A percentile compares a stretch with the other conserved stretches of the same genome.
These are phyloP conservation scores for Macroventuria anomochaeta DNA, from an alignment of 2,329 filamentous ascomycete species.

Conservation along the genomic window DNA sequence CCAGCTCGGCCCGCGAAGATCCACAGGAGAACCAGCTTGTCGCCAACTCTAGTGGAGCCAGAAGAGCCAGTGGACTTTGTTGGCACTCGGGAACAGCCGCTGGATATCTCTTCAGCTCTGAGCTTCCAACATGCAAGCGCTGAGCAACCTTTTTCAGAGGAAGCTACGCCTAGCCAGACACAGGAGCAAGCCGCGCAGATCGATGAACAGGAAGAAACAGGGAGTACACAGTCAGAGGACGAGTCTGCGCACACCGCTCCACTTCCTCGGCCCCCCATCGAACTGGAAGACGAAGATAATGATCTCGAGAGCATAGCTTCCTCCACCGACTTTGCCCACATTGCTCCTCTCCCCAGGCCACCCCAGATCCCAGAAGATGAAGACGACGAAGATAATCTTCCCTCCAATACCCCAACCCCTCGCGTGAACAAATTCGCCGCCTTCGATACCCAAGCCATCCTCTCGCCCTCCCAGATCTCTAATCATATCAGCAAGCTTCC, in stretches of 20 bases:
- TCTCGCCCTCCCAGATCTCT: constrained; percentile 31
- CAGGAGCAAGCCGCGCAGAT: not conserved
- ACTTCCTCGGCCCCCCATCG: not conserved
- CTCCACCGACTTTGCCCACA: constrained; percentile 17
- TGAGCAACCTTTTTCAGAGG: not conserved
- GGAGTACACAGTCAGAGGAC: not conserved
- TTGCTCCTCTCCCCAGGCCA: constrained; percentile 6
- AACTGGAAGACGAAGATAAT: constrained; percentile 2
- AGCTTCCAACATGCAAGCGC: constrained; percentile 1
- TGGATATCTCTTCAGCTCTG: constrained; percentile 32
- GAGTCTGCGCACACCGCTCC: not conserved
- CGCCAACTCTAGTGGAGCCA: constrained; percentile 6
- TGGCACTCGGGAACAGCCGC: constrained; percentile 24
- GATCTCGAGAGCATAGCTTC: constrained; percentile 24
- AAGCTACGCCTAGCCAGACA: not conserved
- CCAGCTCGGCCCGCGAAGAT: constrained; percentile 23
- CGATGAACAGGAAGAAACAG: constrained; percentile 1
- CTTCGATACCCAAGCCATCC: constrained; percentile 46
- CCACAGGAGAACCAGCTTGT: constrained; percentile 20
- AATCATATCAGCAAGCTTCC: constrained; percentile 19
- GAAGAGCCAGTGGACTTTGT: not conserved
- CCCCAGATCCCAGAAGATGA: constrained; percentile 3
- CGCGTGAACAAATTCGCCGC: constrained; percentile 26
- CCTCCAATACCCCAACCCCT: constrained; percentile 39
- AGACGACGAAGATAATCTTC: constrained; percentile 19